phyloP scores from a whole-genome alignment of 2,329 filamentous ascomycete genomes.

The Epichloe coenophiala region DNA sequence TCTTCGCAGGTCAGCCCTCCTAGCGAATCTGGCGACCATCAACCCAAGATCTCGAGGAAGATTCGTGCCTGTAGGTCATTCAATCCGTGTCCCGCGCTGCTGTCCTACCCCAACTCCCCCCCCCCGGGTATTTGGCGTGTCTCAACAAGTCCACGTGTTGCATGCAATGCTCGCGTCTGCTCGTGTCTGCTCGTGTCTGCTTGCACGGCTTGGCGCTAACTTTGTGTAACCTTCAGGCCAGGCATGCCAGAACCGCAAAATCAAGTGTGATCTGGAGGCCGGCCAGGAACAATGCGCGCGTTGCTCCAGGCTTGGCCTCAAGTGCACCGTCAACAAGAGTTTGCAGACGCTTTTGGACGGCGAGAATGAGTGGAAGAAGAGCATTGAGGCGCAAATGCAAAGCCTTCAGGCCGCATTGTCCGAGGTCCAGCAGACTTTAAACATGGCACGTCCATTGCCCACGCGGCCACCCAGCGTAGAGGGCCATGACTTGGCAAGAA shows the following conservation, averaged over 20 bases:
- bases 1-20: constrained; percentile 8
- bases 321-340: constrained; percentile 41
- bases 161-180: neutral
- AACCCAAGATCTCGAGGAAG: constrained; percentile 19
- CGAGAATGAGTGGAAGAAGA: constrained; percentile 30
- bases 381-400: constrained; percentile 16
- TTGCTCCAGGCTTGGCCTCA: constrained; percentile 34
- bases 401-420: constrained; percentile 14
- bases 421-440: constrained; percentile 13
- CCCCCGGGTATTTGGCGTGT: neutral
- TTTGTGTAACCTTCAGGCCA: constrained; percentile 11
- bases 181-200: neutral
- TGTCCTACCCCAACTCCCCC: neutral
- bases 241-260: constrained; percentile 40
- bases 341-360: constrained; percentile 41
- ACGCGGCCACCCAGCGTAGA: neutral
- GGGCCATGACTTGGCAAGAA: neutral
- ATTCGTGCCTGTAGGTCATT: constrained; percentile 19
- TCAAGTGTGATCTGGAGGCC: constrained; percentile 35
- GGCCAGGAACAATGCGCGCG: constrained; percentile 33
- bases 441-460: constrained; percentile 5
- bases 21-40: constrained; percentile 5
- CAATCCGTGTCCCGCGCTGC: neutral
- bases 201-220: constrained; percentile 1
- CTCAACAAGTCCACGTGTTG: neutral